Base-by-base conservation (phyloP, 208 protist species). In the Herpetomonas tarakana region DNA sequence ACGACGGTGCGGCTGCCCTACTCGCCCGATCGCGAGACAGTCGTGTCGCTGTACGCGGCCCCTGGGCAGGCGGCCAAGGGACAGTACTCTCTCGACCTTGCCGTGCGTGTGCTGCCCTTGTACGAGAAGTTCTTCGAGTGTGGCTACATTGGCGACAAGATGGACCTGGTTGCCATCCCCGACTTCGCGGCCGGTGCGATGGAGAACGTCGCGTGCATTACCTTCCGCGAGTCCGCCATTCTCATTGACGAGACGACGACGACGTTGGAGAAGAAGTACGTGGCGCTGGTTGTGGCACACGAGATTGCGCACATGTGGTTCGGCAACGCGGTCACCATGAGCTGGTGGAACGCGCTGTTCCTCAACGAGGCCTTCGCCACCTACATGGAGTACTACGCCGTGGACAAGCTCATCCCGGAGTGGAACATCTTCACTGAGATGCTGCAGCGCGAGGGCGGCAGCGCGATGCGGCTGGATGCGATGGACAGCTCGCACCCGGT, bases 181-280 rank as follows among this genome's bases (percentile, higher is more conserved):
- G 88, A 98, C 44, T 98, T 98, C 63, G 78, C 74, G 26, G 74
- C 79, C 12, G 98, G 98, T 19, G 98, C 97, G 24, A 99, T 99
- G 97, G 98, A 99, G 71, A 99, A 99, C 78, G 99, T 93, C 92
- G 96, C 96, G 46, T 78, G 98, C 28, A 83, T 99, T 52, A 98
- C 93, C 7, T 99, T 94, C 68, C 84, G 97, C 47, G 93, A 98
- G 59, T 68, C 78, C 35, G 81, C 84, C 24, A 54, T 95, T 35
- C 81, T 94, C 18, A 81, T 76, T 56, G 68, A 84, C 58, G 69
- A 75, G 21, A 54, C 53, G 21, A 74, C 81, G 38, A 83, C 64
- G 58, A 62, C 69, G 9, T 52, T 52, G 53, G 76, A 89, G 39
- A 57, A 54, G 28, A 58, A 89, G 57, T 65, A 74, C 9, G 88